These are phyloP conservation scores for Colletotrichum musae DNA, from an alignment of 2,329 filamentous ascomycete species.

Conservation along the genomic window DNA sequence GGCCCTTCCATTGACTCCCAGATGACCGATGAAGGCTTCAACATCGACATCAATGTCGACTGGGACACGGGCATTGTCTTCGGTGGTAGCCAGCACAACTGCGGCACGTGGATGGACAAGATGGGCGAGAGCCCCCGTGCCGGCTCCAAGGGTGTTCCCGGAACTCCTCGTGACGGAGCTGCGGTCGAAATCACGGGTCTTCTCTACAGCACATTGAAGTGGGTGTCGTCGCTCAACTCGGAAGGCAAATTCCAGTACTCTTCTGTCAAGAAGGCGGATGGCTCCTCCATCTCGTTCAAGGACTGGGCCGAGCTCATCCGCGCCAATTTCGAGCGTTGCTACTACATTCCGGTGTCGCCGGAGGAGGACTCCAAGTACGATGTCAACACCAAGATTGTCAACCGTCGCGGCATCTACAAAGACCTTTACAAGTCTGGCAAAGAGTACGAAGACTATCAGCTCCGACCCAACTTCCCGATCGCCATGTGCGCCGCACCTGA, in stretches of 20 bases:
- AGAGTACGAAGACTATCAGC: conserved; percentile 97
- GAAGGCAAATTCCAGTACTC: conserved; percentile 80
- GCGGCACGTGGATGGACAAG: conserved; percentile 99
- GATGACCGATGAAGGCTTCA: conserved; percentile 93
- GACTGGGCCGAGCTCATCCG: conserved; percentile 88
- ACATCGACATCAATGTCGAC: conserved; percentile 91
- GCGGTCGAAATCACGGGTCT: conserved; percentile 96
- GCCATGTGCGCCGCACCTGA: conserved; percentile 95
- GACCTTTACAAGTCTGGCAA: conserved; percentile 95
- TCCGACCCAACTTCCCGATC: conserved; percentile 94
- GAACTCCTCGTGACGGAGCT: conserved; percentile 96
- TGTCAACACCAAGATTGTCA: conserved; percentile 83
- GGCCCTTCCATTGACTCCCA: conserved; percentile 90
- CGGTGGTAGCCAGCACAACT: conserved; percentile 94
- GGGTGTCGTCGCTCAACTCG: conserved; percentile 79
- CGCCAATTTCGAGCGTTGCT: conserved; percentile 90
- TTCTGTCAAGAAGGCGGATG: conserved; percentile 78
- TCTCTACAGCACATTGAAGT: conserved; percentile 88
- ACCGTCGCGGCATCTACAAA: conserved; percentile 97
- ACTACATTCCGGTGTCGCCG: conserved; percentile 82
- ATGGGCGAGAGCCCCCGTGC: conserved; percentile 98
- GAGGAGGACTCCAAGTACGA: conserved; percentile 84
- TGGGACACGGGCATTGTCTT: conserved; percentile 94
- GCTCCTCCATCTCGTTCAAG: conserved; percentile 74
- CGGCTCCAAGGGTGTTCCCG: conserved; percentile 91